phyloP scores from a whole-genome alignment of 768 basidiomycete species.

The Mycena pura region DNA sequence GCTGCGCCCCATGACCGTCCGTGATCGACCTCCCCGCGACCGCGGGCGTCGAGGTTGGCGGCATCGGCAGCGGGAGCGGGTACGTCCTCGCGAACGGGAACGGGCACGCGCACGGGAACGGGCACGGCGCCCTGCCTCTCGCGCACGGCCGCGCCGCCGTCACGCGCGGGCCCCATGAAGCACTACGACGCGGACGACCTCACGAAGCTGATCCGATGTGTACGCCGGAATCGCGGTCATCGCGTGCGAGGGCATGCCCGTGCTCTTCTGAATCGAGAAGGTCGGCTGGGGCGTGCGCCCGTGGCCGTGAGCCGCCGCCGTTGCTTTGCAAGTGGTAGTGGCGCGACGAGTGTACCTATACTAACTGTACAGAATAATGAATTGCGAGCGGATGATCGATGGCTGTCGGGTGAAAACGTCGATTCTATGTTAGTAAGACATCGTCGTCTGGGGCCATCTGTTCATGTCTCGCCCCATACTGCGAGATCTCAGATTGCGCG shows the following conservation, averaged over 20 bases:
- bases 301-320: constrained; percentile 26
- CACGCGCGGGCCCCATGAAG: constrained; percentile 61
- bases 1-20: constrained; percentile 79
- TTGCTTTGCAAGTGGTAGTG: too few relatives aligned
- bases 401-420: too few relatives aligned
- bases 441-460: too few relatives aligned
- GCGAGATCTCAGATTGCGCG: too few relatives aligned
- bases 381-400: too few relatives aligned
- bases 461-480: too few relatives aligned
- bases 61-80: constrained; percentile 48
- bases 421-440: too few relatives aligned
- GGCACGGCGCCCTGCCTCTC: constrained; percentile 34
- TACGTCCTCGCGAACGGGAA: constrained; percentile 20
- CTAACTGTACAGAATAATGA: too few relatives aligned
- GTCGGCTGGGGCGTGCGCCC: constrained; percentile 70
- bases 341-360: too few relatives aligned
- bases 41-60: constrained; percentile 52
- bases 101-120: too few relatives aligned
- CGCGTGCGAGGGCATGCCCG: constrained; percentile 65
- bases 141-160: constrained; percentile 35
- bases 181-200: constrained; percentile 38
- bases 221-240: constrained; percentile 86
- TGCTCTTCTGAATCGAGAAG: constrained; percentile 70
- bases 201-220: constrained; percentile 89
- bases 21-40: constrained; percentile 78